phyloP scores from a whole-genome alignment of 1,284 basidiomycete genomes.

The Melampsora occidentalis region DNA sequence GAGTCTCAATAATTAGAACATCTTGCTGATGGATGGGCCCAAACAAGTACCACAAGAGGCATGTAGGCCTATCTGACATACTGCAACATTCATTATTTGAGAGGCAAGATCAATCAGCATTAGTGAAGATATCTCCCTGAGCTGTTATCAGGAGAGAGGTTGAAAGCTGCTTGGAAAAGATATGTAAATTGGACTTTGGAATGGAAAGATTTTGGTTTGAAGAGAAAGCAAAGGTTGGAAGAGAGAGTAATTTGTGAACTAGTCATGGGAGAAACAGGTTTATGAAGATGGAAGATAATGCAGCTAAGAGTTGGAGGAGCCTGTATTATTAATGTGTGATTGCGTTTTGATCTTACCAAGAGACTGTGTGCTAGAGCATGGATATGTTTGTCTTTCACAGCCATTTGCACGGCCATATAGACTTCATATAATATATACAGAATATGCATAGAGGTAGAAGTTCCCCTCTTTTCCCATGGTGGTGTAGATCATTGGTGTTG shows the following conservation, averaged over 20 bases:
- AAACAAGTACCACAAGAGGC: conserved; percentile 32
- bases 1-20: conserved; percentile 54
- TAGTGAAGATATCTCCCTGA: conserved; percentile 64
- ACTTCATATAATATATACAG: too few relatives aligned
- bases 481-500: too few relatives aligned
- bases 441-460: too few relatives aligned
- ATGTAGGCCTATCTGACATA: conserved; percentile 45
- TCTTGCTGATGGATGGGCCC: conserved; percentile 48
- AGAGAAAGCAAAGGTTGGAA: background rate
- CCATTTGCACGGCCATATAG: too few relatives aligned
- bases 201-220: conserved; percentile 25
- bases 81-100: conserved; percentile 60
- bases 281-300: background rate
- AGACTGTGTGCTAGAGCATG: too few relatives aligned
- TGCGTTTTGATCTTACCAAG: too few relatives aligned
- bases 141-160: conserved; percentile 61
- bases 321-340: too few relatives aligned
- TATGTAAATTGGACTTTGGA: conserved; percentile 60
- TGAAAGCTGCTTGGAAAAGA: conserved; percentile 61
- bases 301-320: background rate
- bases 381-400: too few relatives aligned
- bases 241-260: background rate
- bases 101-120: conserved; percentile 57
- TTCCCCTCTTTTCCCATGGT: too few relatives aligned
- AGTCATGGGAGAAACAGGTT: background rate